Evolutionary conservation across 352 stramenopile genomes (phyloP).

Genomic region (Albugo candida): DNA sequence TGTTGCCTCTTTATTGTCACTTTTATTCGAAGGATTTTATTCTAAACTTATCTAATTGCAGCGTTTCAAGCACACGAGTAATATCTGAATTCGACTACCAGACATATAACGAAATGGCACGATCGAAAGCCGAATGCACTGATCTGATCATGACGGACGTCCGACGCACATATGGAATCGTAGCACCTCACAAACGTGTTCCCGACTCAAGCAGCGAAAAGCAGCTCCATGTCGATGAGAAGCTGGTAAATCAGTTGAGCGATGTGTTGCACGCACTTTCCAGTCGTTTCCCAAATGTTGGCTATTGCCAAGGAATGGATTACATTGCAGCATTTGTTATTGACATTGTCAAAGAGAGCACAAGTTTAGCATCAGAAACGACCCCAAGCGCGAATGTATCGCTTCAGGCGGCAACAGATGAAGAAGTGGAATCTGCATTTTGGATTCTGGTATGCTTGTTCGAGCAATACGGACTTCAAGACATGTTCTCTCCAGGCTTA

Average conservation of each 20-base stretch:
- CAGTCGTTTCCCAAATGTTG: slow-evolving; percentile 58
- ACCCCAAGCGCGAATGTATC: not conserved
- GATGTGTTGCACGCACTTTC: slow-evolving; percentile 63
- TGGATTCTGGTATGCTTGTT: slow-evolving; percentile 69
- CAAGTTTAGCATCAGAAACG: slow-evolving; percentile 5
- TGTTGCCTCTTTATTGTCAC: not conserved
- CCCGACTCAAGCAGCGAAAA: slow-evolving; percentile 20
- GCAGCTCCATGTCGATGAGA: slow-evolving; percentile 22
- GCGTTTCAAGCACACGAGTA: slow-evolving; percentile 8
- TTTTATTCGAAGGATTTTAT: not conserved
- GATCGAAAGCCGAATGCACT: slow-evolving; percentile 67
- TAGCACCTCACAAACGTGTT: slow-evolving; percentile 55
- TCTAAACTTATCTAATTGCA: not conserved
- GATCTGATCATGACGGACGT: slow-evolving; percentile 72
- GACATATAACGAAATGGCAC: slow-evolving; percentile 66
- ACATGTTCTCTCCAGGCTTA: slow-evolving; percentile 66
- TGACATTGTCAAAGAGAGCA: slow-evolving; percentile 63
- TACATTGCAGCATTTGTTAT: slow-evolving; percentile 71
- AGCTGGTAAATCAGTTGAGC: slow-evolving; percentile 55
- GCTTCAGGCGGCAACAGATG: slow-evolving; percentile 14
- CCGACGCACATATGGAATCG: slow-evolving; percentile 57
- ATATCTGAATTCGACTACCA: slow-evolving; percentile 60
- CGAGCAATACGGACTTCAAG: slow-evolving; percentile 52
- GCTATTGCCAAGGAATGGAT: slow-evolving; percentile 79
- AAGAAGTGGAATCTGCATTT: slow-evolving; percentile 53